Conservation (phyloP, 768 basidiomycete genomes). For the Rhizopogon salebrosus region DNA sequence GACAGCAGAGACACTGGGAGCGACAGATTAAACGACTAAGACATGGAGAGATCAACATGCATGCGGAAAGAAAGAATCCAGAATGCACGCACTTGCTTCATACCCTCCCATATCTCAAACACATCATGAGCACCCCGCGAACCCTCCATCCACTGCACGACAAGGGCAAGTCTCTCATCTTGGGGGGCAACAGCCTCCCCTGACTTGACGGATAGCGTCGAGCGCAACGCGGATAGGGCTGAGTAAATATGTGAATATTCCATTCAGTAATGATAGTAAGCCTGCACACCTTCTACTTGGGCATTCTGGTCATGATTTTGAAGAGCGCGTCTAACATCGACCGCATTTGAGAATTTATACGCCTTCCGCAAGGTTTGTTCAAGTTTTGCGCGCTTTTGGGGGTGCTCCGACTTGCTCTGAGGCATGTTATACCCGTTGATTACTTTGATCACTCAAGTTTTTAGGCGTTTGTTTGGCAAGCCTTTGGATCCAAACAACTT, state of each 20-base stretch:
- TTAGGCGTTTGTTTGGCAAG: neutral
- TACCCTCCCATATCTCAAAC: slow-evolving; percentile 56
- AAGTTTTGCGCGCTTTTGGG: slow-evolving; percentile 21
- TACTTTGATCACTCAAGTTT: neutral
- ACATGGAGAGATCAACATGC: neutral
- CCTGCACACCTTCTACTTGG: slow-evolving; percentile 19
- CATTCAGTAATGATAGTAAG: neutral
- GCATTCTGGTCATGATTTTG: slow-evolving; percentile 10
- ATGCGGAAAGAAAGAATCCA: neutral
- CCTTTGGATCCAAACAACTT: neutral
- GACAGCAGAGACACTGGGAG: slow-evolving; percentile 51
- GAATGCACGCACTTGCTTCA: slow-evolving; percentile 40
- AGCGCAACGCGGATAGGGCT: slow-evolving; percentile 53
- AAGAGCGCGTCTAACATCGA: slow-evolving; percentile 20
- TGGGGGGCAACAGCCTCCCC: slow-evolving; percentile 47
- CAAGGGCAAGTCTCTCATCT: slow-evolving; percentile 57
- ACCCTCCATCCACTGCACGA: slow-evolving; percentile 56
- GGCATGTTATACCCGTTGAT: slow-evolving; percentile 9
- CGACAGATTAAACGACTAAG: slow-evolving; percentile 38
- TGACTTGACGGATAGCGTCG: slow-evolving; percentile 51
- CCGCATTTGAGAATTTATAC: slow-evolving; percentile 13
- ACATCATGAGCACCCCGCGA: slow-evolving; percentile 55
- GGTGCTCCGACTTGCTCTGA: slow-evolving; percentile 3
- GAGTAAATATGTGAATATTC: neutral
- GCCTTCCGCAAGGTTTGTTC: slow-evolving; percentile 5